phyloP scores from a whole-genome alignment of 805 yeast species.

The Ogataea paraovalis region DNA sequence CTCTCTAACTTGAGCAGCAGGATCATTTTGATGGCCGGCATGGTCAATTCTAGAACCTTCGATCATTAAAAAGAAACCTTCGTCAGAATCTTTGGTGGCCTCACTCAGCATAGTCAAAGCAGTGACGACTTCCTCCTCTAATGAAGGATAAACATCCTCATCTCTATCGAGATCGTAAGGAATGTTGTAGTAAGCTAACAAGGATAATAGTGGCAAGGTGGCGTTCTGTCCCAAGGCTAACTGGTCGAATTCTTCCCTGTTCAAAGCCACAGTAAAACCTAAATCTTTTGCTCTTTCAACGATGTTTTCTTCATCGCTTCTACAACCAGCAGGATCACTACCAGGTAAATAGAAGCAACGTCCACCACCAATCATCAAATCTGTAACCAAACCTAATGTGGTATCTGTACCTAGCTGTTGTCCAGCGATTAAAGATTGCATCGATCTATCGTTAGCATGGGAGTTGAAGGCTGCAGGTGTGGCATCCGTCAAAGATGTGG shows the following conservation, averaged over 20 bases:
- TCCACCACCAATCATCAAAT: slow-evolving; percentile 89
- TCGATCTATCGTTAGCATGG: slow-evolving; percentile 70
- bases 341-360: slow-evolving; percentile 73
- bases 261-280: slow-evolving; percentile 65
- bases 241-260: slow-evolving; percentile 55
- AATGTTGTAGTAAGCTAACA: slow-evolving; percentile 72
- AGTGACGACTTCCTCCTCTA: slow-evolving; percentile 71
- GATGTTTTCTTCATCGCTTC: slow-evolving; percentile 67
- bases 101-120: slow-evolving; percentile 66
- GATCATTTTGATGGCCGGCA: slow-evolving; percentile 92
- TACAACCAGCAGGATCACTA: slow-evolving; percentile 52
- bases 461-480: slow-evolving; percentile 89
- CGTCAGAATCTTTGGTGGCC: slow-evolving; percentile 67
- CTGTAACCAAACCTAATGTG: slow-evolving; percentile 75
- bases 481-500: slow-evolving; percentile 90
- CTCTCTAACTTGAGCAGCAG: slow-evolving; percentile 91
- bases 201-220: slow-evolving; percentile 70
- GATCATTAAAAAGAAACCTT: slow-evolving; percentile 81
- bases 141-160: slow-evolving; percentile 58
- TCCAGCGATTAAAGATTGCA: slow-evolving; percentile 81
- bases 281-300: slow-evolving; percentile 54
- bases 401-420: slow-evolving; percentile 77
- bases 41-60: slow-evolving; percentile 96
- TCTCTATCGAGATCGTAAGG: slow-evolving; percentile 83
- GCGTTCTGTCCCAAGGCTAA: slow-evolving; percentile 57